Evolutionary conservation across 2,329 filamentous ascomycete genomes (phyloP), one percentile per base, ranked within the genome.

Genomic region (Fusarium algeriense): DNA sequence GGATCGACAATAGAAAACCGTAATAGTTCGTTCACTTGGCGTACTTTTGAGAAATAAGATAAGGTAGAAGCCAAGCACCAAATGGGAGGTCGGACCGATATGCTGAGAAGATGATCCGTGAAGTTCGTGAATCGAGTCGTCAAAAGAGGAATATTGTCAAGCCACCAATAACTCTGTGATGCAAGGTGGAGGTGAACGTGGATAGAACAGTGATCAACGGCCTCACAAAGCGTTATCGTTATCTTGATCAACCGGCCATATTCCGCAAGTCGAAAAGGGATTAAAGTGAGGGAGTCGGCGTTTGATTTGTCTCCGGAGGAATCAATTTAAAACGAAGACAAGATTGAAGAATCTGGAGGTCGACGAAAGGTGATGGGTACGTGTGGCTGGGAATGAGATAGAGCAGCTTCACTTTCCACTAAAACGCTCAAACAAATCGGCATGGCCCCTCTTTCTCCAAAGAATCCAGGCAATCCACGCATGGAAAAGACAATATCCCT

Each of bases 1-100:
- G 55, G 71, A 70, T 74, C 71, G 71, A 52, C 64, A 62, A 56
- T 46, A 48, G 57, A 56, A 60, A 59, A 53, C 60, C 48, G 41
- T 13, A 20, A 64, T 19, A 64, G 64, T 53, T 38, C 41, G 49
- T 53, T 38, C 37, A 43, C 17, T 55, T 69, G 34, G 38, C 38
- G 44, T 38, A 45, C 52, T 37, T 34, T 28, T 26, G 26, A 41
- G 35, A 45, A 37, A 32, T 40, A 26, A 37, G 44, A 49, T 53
- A 40, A 11, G 44, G 41, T 49, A 59, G 49, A 40, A 49, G 60
- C 15, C 43, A 30, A 28, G 43, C 32, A 28, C 38, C 45, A 34
- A 35, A 35, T 48, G 32, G 23, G 14, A 12, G 17, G 28, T 23
- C 9, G 40, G 52, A 37, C 54, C 30, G 50, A 35, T 26, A 46